These are phyloP conservation scores for Colletotrichum musae DNA, from an alignment of 2,329 filamentous ascomycete genomes.

Conservation along the genomic window DNA sequence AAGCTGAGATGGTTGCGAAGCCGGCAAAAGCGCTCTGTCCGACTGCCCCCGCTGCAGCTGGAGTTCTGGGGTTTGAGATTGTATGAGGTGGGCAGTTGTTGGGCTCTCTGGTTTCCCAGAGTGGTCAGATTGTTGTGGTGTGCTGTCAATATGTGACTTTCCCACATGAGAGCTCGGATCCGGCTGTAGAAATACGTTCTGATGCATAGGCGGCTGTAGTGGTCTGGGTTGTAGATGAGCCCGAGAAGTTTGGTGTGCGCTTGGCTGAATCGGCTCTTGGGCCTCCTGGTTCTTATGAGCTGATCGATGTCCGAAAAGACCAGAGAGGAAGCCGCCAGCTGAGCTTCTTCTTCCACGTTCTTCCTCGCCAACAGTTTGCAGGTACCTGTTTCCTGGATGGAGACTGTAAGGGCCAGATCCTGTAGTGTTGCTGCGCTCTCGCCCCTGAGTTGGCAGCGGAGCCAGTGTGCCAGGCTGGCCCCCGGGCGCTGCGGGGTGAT, in stretches of 20 bases:
- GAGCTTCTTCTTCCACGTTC: slow-evolving; percentile 45
- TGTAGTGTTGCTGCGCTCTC: slow-evolving; percentile 43
- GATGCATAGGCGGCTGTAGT: slow-evolving; percentile 7
- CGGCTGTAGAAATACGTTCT: neutral
- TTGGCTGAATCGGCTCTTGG: neutral
- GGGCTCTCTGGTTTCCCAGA: slow-evolving; percentile 4
- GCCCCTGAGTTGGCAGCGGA: slow-evolving; percentile 22
- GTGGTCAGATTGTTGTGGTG: slow-evolving; percentile 7
- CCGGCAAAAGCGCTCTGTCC: neutral
- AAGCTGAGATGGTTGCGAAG: slow-evolving; percentile 8
- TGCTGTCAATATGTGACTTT: neutral
- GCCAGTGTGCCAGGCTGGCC: slow-evolving; percentile 28
- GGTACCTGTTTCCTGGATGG: slow-evolving; percentile 20
- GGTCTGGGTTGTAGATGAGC: slow-evolving; percentile 6
- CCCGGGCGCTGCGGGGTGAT: slow-evolving; percentile 22
- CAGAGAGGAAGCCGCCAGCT: slow-evolving; percentile 43
- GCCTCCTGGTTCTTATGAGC: slow-evolving; percentile 35
- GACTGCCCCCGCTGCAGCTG: neutral
- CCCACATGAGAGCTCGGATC: slow-evolving; percentile 6
- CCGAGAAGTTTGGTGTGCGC: slow-evolving; percentile 8
- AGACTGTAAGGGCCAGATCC: slow-evolving; percentile 37
- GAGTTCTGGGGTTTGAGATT: neutral
- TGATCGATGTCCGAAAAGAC: slow-evolving; percentile 43
- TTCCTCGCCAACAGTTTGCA: slow-evolving; percentile 39
- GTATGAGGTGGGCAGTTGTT: neutral